A percentile compares a stretch with the other conserved stretches of the same genome.
These are phyloP conservation scores for Ophiostoma sp. DNA, from an alignment of 2,329 filamentous ascomycete genomes.

Conservation along the genomic window DNA sequence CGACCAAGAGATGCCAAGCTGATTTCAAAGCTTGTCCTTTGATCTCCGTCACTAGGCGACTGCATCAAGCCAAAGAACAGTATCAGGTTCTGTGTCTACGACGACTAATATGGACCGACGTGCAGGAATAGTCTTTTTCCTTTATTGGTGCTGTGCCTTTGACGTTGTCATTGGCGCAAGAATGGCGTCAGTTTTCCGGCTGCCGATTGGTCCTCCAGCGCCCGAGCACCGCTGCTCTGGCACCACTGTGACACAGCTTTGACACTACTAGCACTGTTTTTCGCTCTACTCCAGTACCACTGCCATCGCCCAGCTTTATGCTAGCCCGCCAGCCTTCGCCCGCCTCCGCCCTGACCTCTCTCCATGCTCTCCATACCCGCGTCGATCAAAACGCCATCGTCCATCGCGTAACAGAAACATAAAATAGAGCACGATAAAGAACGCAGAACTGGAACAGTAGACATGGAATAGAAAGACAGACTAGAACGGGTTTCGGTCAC, in stretches of 20 bases:
- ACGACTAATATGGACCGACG: no score
- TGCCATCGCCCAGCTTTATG: constrained; percentile 2
- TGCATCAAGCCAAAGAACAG: no score
- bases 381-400: neutral
- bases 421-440: neutral
- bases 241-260: no score
- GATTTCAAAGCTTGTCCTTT: constrained; percentile 8
- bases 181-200: constrained; percentile 13
- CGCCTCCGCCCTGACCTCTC: neutral
- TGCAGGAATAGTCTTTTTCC: no score
- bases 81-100: no score
- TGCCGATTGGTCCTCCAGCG: neutral
- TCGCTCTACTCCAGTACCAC: neutral
- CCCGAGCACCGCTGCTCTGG: neutral
- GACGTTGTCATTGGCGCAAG: constrained; percentile 4
- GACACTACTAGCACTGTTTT: no score
- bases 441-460: neutral
- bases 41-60: neutral
- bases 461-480: neutral
- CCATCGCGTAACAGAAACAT: neutral
- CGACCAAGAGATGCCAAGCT: neutral
- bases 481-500: neutral
- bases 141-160: neutral
- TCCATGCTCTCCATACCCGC: neutral
- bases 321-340: neutral